These are phyloP conservation scores for Sclerospora graminicola DNA, from an alignment of 352 stramenopile genomes.

Conservation along the genomic window DNA sequence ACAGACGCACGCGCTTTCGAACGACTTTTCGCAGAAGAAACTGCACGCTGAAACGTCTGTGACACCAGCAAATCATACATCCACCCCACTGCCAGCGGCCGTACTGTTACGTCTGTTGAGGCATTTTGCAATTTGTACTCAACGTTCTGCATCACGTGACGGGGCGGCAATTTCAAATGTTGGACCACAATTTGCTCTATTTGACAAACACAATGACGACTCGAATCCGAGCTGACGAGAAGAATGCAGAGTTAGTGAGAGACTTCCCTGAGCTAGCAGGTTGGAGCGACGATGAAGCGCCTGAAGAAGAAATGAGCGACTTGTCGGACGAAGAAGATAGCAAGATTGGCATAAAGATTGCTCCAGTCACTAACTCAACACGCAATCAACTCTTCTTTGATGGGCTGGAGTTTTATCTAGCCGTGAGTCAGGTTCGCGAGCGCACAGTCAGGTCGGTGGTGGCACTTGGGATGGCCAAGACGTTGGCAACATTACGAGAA, in stretches of 20 bases:
- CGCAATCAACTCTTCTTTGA: conserved; percentile 37
- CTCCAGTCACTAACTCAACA: conserved; percentile 2
- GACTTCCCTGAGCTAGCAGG: conserved; percentile 2
- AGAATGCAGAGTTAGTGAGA: conserved; percentile 18
- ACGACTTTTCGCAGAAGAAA: conserved; percentile 18
- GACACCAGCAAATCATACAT: conserved; percentile 11
- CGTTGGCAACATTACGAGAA: conserved; percentile 17
- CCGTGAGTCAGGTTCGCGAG: conserved; percentile 32
- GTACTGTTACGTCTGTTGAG: conserved; percentile 1
- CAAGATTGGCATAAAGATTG: conserved; percentile 5
- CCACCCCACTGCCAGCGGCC: conserved; percentile 4
- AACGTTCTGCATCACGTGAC: conserved; percentile 20
- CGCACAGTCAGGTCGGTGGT: conserved; percentile 26
- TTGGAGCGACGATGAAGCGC: conserved; percentile 19
- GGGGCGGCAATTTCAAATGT: conserved; percentile 20
- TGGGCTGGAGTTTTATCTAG: conserved; percentile 56
- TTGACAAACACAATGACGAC: conserved; percentile 7
- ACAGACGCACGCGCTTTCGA: conserved; percentile 7
- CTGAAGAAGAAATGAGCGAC: conserved; percentile 22
- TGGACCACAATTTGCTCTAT: conserved; percentile 20
- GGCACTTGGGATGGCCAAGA: conserved; percentile 29
- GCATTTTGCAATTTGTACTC: conserved; percentile 32
- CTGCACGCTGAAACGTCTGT: conserved; percentile 20
- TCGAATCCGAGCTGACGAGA: conserved; percentile 19
- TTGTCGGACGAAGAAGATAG: conserved; percentile 18